A percentile compares a stretch with the other conserved stretches of the same genome.
These are phyloP conservation scores for Stromatinia cepivora DNA, from an alignment of 2,329 filamentous ascomycete species.

Conservation along the genomic window DNA sequence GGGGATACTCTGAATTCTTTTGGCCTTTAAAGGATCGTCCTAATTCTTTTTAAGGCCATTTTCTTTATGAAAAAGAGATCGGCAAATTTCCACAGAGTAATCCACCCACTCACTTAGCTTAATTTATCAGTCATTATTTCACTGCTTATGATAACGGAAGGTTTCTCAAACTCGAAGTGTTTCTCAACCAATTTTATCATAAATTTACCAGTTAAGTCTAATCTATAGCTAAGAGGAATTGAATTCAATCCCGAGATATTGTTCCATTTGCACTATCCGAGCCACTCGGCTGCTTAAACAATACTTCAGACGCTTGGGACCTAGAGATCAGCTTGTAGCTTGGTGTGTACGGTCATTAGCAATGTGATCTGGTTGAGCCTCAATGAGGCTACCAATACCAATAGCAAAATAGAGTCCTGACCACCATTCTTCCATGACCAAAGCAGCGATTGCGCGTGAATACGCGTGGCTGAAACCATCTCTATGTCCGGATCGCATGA, in stretches of 20 bases:
- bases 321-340: not conserved
- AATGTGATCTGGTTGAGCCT: not conserved
- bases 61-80: too few species aligned
- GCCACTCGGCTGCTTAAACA: not conserved
- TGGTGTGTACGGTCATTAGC: not conserved
- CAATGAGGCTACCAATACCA: not conserved
- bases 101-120: not conserved
- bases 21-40: too few species aligned
- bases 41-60: not conserved
- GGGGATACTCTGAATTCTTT: too few species aligned
- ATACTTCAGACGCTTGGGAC: not conserved
- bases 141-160: not conserved
- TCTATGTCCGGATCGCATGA: not conserved
- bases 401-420: not conserved
- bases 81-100: not conserved
- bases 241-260: not conserved
- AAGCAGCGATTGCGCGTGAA: not conserved
- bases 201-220: not conserved
- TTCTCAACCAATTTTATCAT: not conserved
- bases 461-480: not conserved
- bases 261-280: not conserved
- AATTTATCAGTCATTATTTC: not conserved
- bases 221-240: not conserved
- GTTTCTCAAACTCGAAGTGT: not conserved
- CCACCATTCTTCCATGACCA: conserved; percentile 9